Evolutionary conservation across 805 yeast species (phyloP).

Genomic region (Teunomyces lycoperdinae): DNA sequence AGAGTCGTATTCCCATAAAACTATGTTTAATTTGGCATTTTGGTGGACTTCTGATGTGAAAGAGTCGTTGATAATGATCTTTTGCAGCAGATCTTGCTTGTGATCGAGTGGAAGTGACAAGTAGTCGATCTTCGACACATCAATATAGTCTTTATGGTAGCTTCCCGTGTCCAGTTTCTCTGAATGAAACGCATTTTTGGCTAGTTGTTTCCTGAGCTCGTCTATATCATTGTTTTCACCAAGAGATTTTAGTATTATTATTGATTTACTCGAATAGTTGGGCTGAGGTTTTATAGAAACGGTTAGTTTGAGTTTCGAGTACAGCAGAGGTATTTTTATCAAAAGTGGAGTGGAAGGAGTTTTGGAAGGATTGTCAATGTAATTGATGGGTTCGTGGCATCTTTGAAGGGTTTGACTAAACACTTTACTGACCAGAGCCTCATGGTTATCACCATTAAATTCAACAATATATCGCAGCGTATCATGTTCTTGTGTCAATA

Average conservation of each 20-base stretch:
- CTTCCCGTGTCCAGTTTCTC: constrained; percentile 1
- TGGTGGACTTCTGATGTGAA: constrained; percentile 14
- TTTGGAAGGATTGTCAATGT: constrained; percentile 21
- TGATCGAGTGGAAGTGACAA: constrained; percentile 25
- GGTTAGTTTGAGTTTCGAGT: constrained; percentile 26
- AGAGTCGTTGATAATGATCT: constrained; percentile 27
- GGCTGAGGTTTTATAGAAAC: constrained; percentile 19
- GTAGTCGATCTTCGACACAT: constrained; percentile 30
- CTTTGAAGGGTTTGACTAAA: constrained; percentile 13
- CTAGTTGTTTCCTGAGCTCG: constrained; percentile 10
- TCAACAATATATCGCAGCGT: constrained; percentile 17
- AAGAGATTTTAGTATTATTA: constrained; percentile 33
- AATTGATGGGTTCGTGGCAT: constrained; percentile 18
- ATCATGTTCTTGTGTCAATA: constrained; percentile 28
- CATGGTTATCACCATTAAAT: constrained; percentile 17
- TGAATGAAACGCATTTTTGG: constrained; percentile 7
- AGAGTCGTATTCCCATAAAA: constrained; percentile 24
- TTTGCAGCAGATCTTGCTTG: constrained; percentile 14
- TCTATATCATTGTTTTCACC: constrained; percentile 13
- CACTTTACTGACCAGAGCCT: constrained; percentile 18
- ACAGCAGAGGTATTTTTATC: constrained; percentile 22
- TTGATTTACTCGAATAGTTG: constrained; percentile 12
- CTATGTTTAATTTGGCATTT: constrained; percentile 18
- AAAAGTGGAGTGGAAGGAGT: constrained; percentile 27
- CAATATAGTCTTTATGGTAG: constrained; percentile 7